Evolutionary conservation across 768 basidiomycete genomes (phyloP), one percentile per base, ranked within the genome.

Genomic region (Lepiota venenata): DNA sequence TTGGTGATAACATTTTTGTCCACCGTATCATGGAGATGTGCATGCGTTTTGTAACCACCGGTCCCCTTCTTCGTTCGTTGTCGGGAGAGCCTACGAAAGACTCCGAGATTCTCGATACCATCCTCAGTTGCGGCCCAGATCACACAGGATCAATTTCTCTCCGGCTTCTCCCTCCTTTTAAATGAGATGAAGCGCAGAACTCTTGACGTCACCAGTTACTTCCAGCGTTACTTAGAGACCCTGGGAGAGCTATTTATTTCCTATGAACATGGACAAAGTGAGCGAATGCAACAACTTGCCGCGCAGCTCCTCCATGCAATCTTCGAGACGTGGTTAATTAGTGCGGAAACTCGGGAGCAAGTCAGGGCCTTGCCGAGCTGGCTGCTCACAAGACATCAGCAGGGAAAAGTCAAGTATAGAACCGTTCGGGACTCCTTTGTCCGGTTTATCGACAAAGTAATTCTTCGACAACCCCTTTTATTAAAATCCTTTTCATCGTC

Each of bases 291-390:
- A 11, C 63, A 79, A 12, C 63, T 88, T 41, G 71, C 76, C 4
- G 67, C 89, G n/a, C 74, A 78, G 16, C 75, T 91, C 43, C 68
- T 97, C 18, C 76, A 80, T 41, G 80, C 83, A 6, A 88, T 91
- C 0, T 62, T 83, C 52, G 70, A 78, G 52, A 61, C 84, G 2
- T 97, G 86, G 88, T 72, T 55, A 27, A 57, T 63, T 20, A 54
- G 18, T 22, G 52, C 27, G 16, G 52, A 54, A 12, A 27, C 40
- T 8, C 27, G 52, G n/a, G 20, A 39, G 12, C 45, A 47, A 16
- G 45, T 54, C 38, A 71, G 75, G 22, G 50, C 64, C 20, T 66
- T 94, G 29, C 81, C 78, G 56, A 63, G 62, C 0, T 89, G 82
- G 78, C 71, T 91, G 47, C 73, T 80, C 29, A 63, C 62, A 4